phyloP scores from a whole-genome alignment of 768 basidiomycete species.

The Pisolithus marmoratus region DNA sequence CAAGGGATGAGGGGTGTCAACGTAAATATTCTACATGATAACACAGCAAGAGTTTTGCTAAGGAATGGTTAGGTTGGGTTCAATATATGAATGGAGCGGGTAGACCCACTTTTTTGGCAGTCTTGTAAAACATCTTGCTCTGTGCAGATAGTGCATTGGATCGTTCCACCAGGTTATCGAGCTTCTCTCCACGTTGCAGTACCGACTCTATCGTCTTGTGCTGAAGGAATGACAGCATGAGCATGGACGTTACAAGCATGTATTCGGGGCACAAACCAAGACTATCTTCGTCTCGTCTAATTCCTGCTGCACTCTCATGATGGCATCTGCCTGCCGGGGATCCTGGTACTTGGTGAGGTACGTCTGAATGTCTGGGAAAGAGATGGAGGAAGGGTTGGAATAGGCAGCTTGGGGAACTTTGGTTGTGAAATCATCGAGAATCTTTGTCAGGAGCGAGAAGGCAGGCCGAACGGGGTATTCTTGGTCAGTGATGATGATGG shows the following conservation, averaged over 20 bases:
- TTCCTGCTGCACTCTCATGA: slow-evolving; percentile 98
- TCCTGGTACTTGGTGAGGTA: slow-evolving; percentile 95
- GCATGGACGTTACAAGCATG: not conserved
- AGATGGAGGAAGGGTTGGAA: slow-evolving; percentile 59
- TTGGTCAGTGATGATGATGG: slow-evolving; percentile 87
- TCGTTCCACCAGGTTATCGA: slow-evolving; percentile 92
- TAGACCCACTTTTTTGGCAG: slow-evolving; percentile 86
- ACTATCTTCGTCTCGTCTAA: slow-evolving; percentile 99
- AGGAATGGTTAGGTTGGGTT: slow-evolving; percentile 7
- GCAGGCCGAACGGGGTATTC: slow-evolving; percentile 97
- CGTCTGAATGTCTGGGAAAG: slow-evolving; percentile 67
- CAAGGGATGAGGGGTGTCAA: not conserved
- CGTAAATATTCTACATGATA: slow-evolving; percentile 55
- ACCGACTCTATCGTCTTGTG: slow-evolving; percentile 99
- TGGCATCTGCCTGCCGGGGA: slow-evolving; percentile 92
- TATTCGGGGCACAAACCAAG: slow-evolving; percentile 50
- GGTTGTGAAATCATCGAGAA: slow-evolving; percentile 86
- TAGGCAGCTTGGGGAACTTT: slow-evolving; percentile 72
- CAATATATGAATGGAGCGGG: not conserved
- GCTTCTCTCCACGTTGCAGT: slow-evolving; percentile 90
- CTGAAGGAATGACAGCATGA: slow-evolving; percentile 35
- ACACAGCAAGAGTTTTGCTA: slow-evolving; percentile 97
- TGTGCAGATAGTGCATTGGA: slow-evolving; percentile 84
- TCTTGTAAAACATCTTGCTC: slow-evolving; percentile 99
- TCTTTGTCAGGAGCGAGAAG: slow-evolving; percentile 89